Percentiles rank a stretch among this genome's conserved stretches.
phyloP scores from a whole-genome alignment of 129 eudicot species.

The Rutidosis leptorrhynchoides region DNA sequence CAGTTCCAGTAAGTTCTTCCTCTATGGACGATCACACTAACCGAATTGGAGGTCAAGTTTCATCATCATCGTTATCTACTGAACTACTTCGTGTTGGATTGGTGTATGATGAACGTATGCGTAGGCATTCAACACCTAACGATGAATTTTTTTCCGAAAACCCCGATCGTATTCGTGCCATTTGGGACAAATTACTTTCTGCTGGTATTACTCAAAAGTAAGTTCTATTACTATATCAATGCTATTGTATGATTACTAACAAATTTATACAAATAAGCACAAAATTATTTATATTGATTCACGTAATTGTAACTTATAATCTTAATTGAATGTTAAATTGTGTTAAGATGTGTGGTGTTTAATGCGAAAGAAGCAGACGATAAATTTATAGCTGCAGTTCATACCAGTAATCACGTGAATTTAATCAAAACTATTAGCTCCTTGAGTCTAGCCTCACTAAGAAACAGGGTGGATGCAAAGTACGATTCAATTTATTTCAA shows the following conservation, averaged over 20 bases:
- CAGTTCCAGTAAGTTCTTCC: too few relatives aligned
- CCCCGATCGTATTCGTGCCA: constrained; percentile 75
- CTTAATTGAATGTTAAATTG: constrained; percentile 1
- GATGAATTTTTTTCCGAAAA: constrained; percentile 66
- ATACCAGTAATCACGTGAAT: constrained; percentile 61
- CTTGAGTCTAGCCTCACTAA: constrained; percentile 32
- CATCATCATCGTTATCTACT: constrained; percentile 1
- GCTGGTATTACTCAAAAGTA: constrained; percentile 65
- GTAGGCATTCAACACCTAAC: constrained; percentile 53
- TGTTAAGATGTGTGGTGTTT: constrained; percentile 62
- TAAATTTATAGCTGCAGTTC: constrained; percentile 65
- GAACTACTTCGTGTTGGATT: constrained; percentile 66
- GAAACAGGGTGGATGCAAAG: constrained; percentile 53
- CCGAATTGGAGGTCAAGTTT: constrained; percentile 12
- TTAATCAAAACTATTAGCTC: constrained; percentile 73
- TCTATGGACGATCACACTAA: constrained; percentile 11
- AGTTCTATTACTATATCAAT: neutral
- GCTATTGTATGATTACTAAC: too few relatives aligned
- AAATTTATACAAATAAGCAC: too few relatives aligned
- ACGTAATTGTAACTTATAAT: neutral
- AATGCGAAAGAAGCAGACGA: constrained; percentile 76
- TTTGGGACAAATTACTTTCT: constrained; percentile 58
- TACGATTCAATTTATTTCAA: constrained; percentile 81
- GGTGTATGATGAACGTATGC: constrained; percentile 79
- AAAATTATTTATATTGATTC: too few relatives aligned